Evolutionary conservation across 2,329 filamentous ascomycete species (phyloP).

Genomic region (Lecanicillium sp.): DNA sequence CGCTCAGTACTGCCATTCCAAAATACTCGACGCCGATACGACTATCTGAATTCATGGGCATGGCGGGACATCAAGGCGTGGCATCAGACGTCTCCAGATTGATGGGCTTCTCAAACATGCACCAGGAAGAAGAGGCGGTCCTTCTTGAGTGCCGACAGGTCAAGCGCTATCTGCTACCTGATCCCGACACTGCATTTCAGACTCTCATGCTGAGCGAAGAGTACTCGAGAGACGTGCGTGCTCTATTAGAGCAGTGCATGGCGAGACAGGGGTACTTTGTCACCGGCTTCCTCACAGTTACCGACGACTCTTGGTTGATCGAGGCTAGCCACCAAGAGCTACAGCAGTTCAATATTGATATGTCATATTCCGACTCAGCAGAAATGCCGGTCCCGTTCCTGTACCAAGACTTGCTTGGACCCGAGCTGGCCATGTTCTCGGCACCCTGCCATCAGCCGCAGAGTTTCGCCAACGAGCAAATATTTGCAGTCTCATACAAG

Average conservation of each 20-base stretch:
- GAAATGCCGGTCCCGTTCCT: constrained; percentile 9
- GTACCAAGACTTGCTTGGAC: constrained; percentile 8
- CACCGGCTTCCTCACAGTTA: constrained; percentile 10
- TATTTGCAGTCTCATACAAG: constrained; percentile 12
- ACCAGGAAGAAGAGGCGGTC: constrained; percentile 1
- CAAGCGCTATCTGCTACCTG: constrained; percentile 5
- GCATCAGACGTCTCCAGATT: constrained; percentile 1
- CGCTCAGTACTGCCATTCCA: neutral
- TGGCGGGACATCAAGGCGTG: constrained; percentile 6
- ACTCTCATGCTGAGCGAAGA: constrained; percentile 3
- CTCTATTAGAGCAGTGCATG: constrained; percentile 2
- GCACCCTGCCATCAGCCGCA: neutral
- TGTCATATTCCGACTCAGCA: neutral
- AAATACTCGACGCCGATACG: constrained; percentile 7
- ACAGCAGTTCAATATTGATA: constrained; percentile 6
- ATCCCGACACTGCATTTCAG: constrained; percentile 1
- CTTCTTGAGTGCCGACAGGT: constrained; percentile 8
- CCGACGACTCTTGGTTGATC: constrained; percentile 6
- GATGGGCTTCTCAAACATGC: neutral
- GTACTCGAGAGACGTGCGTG: constrained; percentile 4
- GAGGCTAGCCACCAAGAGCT: constrained; percentile 3
- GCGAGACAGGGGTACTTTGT: constrained; percentile 10
- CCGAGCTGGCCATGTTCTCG: constrained; percentile 3
- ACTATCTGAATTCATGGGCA: constrained; percentile 5
- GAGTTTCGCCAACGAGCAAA: constrained; percentile 2